phyloP scores from a whole-genome alignment of 1,139 yeast genomes.

The Pichia sp. region DNA sequence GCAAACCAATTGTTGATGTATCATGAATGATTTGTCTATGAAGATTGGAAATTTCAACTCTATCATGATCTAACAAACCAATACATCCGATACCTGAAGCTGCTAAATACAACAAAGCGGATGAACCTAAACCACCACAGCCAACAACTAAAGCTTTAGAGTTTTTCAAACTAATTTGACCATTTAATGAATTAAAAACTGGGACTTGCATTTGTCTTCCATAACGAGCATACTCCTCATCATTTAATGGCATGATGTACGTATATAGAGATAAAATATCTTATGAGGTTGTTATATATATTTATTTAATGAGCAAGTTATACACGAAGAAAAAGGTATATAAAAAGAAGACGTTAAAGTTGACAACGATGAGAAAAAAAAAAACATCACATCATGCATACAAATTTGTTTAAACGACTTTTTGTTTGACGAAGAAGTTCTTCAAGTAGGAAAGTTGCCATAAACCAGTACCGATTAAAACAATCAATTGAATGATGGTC shows the following conservation, averaged over 20 bases:
- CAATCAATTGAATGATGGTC: conserved; percentile 47
- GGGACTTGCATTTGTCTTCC: conserved; percentile 97
- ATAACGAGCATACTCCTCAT: conserved; percentile 73
- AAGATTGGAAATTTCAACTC: conserved; percentile 75
- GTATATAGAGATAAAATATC: not conserved
- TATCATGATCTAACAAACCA: conserved; percentile 85
- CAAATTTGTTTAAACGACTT: conserved; percentile 30
- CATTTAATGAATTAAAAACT: conserved; percentile 47
- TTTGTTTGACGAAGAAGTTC: conserved; percentile 35
- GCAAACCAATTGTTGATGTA: conserved; percentile 56
- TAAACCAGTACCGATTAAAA: conserved; percentile 36
- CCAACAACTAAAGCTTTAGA: conserved; percentile 75
- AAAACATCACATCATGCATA: not conserved
- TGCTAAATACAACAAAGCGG: conserved; percentile 75
- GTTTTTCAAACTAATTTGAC: conserved; percentile 54
- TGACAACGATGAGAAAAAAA: not conserved
- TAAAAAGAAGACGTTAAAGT: not conserved
- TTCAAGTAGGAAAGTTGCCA: conserved; percentile 37
- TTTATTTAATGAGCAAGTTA: conserved; percentile 1
- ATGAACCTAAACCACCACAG: conserved; percentile 96
- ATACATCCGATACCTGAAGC: conserved; percentile 85
- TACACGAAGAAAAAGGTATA: not conserved
- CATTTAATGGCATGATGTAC: conserved; percentile 12
- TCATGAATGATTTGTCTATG: conserved; percentile 87
- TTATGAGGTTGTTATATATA: not conserved